Evolutionary conservation across 495 filamentous ascomycete genomes (phyloP), one percentile per base, ranked within the genome.

Genomic region (Penicillium chermesinum): DNA sequence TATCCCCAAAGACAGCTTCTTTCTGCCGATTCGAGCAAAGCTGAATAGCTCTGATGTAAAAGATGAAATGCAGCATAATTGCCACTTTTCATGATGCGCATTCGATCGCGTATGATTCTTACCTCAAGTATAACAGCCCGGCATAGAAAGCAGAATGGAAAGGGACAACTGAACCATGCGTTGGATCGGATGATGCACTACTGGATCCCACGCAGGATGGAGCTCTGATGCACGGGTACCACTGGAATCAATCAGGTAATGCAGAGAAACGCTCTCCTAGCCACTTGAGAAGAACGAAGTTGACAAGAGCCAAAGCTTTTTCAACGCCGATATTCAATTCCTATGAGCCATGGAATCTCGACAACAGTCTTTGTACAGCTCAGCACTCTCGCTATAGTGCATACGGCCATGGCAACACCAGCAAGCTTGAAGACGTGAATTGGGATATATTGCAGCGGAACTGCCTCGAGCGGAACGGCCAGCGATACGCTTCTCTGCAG

Each of bases 391-490:
- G 74, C 27, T 76, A 72, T 45, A 66, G 63, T 13, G 64, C 76
- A 0, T 78, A 78, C 51, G 75, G 75, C 7, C 47, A 38, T 20
- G 35, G 36, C 7, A 14, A 48, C 4, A 41, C 27, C 10, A 35
- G 48, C 19, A 53, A 81, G 14, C 62, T 83, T 14, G 70, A 81
- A 15, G 64, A 64, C 1, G 75, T 88, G 20, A 67, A 77, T 41
- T 93, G 88, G 88, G 85, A 81, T 3, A 50, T 71, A 4, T 63
- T 91, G 3, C 86, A 89, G 59, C 58, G 74, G 14, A 56, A 77
- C 6, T 93, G 88, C 52, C 34, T 79, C 0, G 54, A 73, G 40
- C 60, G 58, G 38, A 93, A 93, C 58, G 63, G 68, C 32, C 71
- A 72, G 19, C 77, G 87, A 10, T 91, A 61, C 15, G 15, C 12